These are phyloP conservation scores for Tuber melanosporum DNA, from an alignment of 495 filamentous ascomycete genomes.

Conservation along the genomic window DNA sequence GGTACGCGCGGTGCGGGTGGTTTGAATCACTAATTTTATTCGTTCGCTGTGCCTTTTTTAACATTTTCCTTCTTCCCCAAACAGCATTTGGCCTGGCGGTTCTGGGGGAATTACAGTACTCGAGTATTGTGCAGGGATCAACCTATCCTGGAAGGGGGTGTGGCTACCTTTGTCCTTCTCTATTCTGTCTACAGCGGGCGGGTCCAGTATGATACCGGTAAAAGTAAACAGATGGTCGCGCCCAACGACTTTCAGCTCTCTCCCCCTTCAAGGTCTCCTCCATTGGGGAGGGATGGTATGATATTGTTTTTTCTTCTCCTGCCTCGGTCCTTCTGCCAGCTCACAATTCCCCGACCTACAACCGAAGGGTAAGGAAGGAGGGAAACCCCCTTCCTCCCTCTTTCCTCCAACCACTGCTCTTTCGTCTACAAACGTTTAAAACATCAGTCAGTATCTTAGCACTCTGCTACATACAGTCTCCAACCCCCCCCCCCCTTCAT, in stretches of 20 bases:
- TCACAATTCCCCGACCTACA: slow-evolving; percentile 17
- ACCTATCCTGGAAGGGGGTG: not conserved
- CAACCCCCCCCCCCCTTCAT: slow-evolving; percentile 17
- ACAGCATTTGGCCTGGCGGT: not conserved
- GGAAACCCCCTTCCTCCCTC: slow-evolving; percentile 22
- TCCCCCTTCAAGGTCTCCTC: slow-evolving; percentile 8
- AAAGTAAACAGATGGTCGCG: slow-evolving; percentile 15
- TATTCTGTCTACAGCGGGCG: slow-evolving; percentile 5
- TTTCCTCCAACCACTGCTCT: slow-evolving; percentile 29
- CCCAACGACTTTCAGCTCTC: slow-evolving; percentile 26
- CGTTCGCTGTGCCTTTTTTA: not conserved
- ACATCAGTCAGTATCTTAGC: slow-evolving; percentile 5
- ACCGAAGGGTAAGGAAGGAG: slow-evolving; percentile 11
- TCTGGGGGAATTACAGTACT: not conserved
- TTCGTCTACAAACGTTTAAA: slow-evolving; percentile 8
- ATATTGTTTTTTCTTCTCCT: slow-evolving; percentile 10
- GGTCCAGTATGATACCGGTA: slow-evolving; percentile 6
- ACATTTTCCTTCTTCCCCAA: too few relatives aligned
- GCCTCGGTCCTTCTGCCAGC: slow-evolving; percentile 30
- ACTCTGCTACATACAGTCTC: slow-evolving; percentile 28
- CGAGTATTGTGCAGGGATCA: not conserved
- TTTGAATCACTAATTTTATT: not conserved
- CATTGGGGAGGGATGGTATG: slow-evolving; percentile 11
- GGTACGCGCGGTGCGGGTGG: not conserved
- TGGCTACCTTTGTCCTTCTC: not conserved